A percentile compares a stretch with the other conserved stretches of the same genome.
phyloP scores from a whole-genome alignment of 2,329 filamentous ascomycete species.

The Acrodontium crateriforme region DNA sequence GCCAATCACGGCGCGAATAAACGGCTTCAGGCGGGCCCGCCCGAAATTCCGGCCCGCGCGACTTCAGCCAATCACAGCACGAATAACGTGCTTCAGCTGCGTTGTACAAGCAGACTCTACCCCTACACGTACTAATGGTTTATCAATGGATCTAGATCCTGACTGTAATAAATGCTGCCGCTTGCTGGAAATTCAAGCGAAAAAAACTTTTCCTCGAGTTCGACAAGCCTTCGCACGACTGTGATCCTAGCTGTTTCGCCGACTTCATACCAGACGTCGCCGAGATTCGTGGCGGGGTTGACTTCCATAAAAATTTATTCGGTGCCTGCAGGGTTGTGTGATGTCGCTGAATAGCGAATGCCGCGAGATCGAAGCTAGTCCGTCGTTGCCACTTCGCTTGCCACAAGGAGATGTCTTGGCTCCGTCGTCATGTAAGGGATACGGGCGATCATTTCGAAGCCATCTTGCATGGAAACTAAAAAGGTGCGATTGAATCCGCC shows the following conservation, averaged over 20 bases:
- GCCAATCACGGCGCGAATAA: too few species aligned
- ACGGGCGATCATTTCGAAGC: slow-evolving; percentile 11
- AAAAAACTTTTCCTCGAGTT: slow-evolving; percentile 18
- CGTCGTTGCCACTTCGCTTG: slow-evolving; percentile 15
- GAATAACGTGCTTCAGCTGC: too few species aligned
- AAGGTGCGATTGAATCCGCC: slow-evolving; percentile 12
- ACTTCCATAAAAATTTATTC: slow-evolving; percentile 17
- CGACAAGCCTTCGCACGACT: slow-evolving; percentile 16
- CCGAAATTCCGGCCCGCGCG: too few species aligned
- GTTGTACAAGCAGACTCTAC: too few species aligned
- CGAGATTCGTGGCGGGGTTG: slow-evolving; percentile 8
- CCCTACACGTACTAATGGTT: too few species aligned
- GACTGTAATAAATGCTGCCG: slow-evolving; percentile 23
- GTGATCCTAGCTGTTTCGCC: slow-evolving; percentile 11
- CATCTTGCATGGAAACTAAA: slow-evolving; percentile 7
- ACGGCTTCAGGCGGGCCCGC: too few species aligned
- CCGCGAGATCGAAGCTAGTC: slow-evolving; percentile 9
- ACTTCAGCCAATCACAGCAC: too few species aligned
- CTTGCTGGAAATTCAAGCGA: slow-evolving; percentile 18
- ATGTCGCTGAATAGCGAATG: slow-evolving; percentile 11
- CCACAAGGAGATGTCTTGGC: slow-evolving; percentile 8
- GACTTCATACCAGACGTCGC: slow-evolving; percentile 9
- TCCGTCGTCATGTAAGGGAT: slow-evolving; percentile 9
- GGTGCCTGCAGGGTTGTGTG: slow-evolving; percentile 11
- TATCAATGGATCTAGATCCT: slow-evolving; percentile 17